phyloP scores from a whole-genome alignment of 2,329 filamentous ascomycete species.

The Macrophomina pseudophaseolina region DNA sequence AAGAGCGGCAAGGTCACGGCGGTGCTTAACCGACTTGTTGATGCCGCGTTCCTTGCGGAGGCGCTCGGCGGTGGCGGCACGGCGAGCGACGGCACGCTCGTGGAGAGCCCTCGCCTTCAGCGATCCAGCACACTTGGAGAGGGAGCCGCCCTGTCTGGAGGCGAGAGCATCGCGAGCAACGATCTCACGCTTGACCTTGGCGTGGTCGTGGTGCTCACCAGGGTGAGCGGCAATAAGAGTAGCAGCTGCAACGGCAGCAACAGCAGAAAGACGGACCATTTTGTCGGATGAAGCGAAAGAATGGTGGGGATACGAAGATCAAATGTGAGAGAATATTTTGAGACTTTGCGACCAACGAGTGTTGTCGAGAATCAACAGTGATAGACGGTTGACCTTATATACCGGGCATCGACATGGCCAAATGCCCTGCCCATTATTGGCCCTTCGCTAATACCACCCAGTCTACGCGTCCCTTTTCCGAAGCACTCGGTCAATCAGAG shows the following conservation, averaged over 20 bases:
- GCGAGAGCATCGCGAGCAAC: slow-evolving; percentile 34
- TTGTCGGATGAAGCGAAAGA: slow-evolving; percentile 8
- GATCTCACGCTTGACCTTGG: slow-evolving; percentile 40
- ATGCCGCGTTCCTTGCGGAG: slow-evolving; percentile 37
- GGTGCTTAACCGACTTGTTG: slow-evolving; percentile 30
- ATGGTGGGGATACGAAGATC: not conserved
- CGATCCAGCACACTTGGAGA: slow-evolving; percentile 33
- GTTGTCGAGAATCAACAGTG: slow-evolving; percentile 15
- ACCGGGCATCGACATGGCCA: not conserved
- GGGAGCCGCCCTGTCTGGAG: slow-evolving; percentile 32
- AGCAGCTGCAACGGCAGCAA: slow-evolving; percentile 32
- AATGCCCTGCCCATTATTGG: slow-evolving; percentile 17
- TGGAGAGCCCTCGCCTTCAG: slow-evolving; percentile 33
- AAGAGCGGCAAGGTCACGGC: slow-evolving; percentile 38
- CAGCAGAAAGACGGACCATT: slow-evolving; percentile 34
- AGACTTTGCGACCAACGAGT: slow-evolving; percentile 8
- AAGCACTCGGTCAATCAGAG: slow-evolving; percentile 8
- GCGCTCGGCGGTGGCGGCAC: slow-evolving; percentile 31
- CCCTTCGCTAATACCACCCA: not conserved
- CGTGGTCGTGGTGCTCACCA: slow-evolving; percentile 41
- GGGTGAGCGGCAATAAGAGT: slow-evolving; percentile 38
- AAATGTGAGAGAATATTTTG: not conserved
- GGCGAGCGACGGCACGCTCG: slow-evolving; percentile 33
- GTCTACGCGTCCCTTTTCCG: not conserved
- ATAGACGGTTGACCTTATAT: slow-evolving; percentile 22